phyloP scores from a whole-genome alignment of 768 basidiomycete genomes.

The Tylopilus vinaceipallidus region DNA sequence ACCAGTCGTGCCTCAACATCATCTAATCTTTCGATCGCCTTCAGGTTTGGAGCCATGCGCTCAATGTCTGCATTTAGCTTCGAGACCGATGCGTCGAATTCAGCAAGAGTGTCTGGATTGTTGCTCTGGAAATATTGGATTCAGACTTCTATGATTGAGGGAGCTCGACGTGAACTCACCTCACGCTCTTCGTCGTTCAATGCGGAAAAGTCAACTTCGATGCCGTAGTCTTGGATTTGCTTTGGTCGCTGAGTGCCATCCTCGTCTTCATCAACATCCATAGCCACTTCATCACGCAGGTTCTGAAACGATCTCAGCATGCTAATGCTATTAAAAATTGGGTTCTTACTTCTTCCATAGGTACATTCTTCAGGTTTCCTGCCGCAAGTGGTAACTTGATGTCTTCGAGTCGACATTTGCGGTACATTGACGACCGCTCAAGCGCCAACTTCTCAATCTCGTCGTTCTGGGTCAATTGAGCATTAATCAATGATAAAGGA shows the following conservation, averaged over 20 bases:
- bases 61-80: slow-evolving; percentile 82
- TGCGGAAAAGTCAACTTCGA: slow-evolving; percentile 81
- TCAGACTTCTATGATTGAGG: not conserved
- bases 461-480: slow-evolving; percentile 55
- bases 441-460: slow-evolving; percentile 86
- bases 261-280: slow-evolving; percentile 92
- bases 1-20: slow-evolving; percentile 81
- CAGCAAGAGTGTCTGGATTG: slow-evolving; percentile 59
- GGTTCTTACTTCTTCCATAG: slow-evolving; percentile 84
- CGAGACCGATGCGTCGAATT: slow-evolving; percentile 69
- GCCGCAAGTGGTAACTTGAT: slow-evolving; percentile 73
- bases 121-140: slow-evolving; percentile 44
- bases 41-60: slow-evolving; percentile 94
- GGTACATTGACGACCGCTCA: slow-evolving; percentile 83
- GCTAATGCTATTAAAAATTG: not conserved
- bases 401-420: slow-evolving; percentile 92
- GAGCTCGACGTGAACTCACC: slow-evolving; percentile 36
- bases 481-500: slow-evolving; percentile 20
- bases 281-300: slow-evolving; percentile 79
- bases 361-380: slow-evolving; percentile 82
- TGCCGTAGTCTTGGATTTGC: slow-evolving; percentile 76
- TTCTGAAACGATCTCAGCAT: slow-evolving; percentile 45
- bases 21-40: slow-evolving; percentile 88
- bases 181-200: slow-evolving; percentile 75
- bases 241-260: slow-evolving; percentile 73